A percentile compares a stretch with the other conserved stretches of the same genome.
These are phyloP conservation scores for Limonium bicolor DNA, from an alignment of 148 eudicot genomes.

Conservation along the genomic window DNA sequence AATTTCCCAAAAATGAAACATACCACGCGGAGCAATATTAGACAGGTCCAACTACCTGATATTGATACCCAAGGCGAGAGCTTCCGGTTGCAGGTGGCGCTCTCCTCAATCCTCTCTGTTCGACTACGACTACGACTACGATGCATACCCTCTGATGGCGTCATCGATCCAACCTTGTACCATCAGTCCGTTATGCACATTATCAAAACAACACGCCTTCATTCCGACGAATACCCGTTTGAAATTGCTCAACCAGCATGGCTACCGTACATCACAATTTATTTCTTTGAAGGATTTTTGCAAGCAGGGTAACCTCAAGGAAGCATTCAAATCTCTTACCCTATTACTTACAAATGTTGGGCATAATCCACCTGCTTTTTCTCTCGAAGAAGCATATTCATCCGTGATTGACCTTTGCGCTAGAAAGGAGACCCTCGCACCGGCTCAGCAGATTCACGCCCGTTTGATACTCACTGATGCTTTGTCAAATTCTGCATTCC, in stretches of 20 bases:
- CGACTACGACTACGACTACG: too few species aligned
- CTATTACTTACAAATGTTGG: constrained; percentile 7
- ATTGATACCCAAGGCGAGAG: too few species aligned
- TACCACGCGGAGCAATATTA: too few species aligned
- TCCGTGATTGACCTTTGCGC: constrained; percentile 61
- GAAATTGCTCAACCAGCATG: constrained; percentile 6
- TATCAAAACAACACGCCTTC: constrained; percentile 1
- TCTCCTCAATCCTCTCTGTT: too few species aligned
- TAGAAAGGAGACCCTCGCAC: constrained; percentile 20
- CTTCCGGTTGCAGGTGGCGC: too few species aligned
- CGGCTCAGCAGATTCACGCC: constrained; percentile 57
- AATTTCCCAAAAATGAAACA: too few species aligned
- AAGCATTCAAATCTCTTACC: constrained; percentile 33
- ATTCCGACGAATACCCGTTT: neutral
- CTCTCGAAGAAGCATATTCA: constrained; percentile 47
- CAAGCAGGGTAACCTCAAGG: constrained; percentile 22
- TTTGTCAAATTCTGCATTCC: constrained; percentile 20
- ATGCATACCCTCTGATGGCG: too few species aligned
- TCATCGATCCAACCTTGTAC: neutral
- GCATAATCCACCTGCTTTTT: constrained; percentile 13
- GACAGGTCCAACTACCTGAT: too few species aligned
- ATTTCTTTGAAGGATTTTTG: constrained; percentile 19
- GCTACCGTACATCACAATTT: constrained; percentile 11
- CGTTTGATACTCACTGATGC: constrained; percentile 27
- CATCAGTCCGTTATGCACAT: neutral